Evolutionary conservation across 192 early-diverging fungal species (phyloP).

Genomic region (Pilobolus umbonatus): DNA sequence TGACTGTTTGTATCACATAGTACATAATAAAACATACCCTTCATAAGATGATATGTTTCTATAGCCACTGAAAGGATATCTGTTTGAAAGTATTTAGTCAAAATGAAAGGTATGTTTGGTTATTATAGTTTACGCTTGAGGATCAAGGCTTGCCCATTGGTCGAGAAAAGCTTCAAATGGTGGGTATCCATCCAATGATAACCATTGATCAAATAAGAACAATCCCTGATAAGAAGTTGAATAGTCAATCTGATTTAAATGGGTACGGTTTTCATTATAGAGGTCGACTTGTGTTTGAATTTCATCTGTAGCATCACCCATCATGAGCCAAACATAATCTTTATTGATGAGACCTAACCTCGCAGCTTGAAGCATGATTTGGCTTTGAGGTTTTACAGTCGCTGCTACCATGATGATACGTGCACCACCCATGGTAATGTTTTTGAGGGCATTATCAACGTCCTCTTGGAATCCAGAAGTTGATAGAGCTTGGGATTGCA

Average conservation of each 20-base stretch:
- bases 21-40: constrained; percentile 25
- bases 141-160: constrained; percentile 29
- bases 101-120: not conserved
- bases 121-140: not conserved
- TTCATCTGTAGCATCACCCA: constrained; percentile 32
- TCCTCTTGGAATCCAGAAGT: constrained; percentile 25
- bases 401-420: constrained; percentile 43
- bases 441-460: constrained; percentile 19
- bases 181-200: constrained; percentile 38
- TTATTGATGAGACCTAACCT: constrained; percentile 27
- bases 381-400: constrained; percentile 26
- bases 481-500: constrained; percentile 34
- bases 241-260: not conserved
- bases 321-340: constrained; percentile 41
- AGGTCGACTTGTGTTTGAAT: constrained; percentile 13
- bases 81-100: not conserved
- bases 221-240: constrained; percentile 28
- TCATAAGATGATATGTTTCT: constrained; percentile 44
- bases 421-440: constrained; percentile 32
- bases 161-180: constrained; percentile 44
- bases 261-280: constrained; percentile 8
- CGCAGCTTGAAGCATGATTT: constrained; percentile 36
- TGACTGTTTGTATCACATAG: not conserved
- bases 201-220: constrained; percentile 44
- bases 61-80: constrained; percentile 40